Base-by-base conservation (phyloP, 371 early-diverging fungal genomes). In the Mucor saturninus region DNA sequence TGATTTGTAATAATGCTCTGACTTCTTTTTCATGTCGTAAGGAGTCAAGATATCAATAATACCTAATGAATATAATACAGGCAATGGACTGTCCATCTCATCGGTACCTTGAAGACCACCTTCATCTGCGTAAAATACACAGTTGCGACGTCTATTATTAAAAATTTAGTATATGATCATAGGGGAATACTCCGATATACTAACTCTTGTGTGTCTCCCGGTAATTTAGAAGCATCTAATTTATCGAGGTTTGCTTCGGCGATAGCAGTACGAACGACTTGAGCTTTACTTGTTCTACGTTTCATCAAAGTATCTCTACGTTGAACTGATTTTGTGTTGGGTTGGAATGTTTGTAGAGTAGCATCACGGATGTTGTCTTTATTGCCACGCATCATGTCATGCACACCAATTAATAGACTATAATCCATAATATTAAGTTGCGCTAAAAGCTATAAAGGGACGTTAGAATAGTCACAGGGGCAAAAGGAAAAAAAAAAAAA, bases 31-130 rank as follows among this genome's bases (percentile, higher is more conserved):
- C 40, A 87, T 75, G 69, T 93, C 93, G 79, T 97, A 98, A 2
- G 94, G 93, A n/a, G 99, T 98, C 56, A 98, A 84, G 58, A 98
- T 98, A 73, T 98, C 99, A 62, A 98, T 98, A 67, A 98, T 91
- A 29, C 98, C 98, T 67, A 98, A 75, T 60, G 93, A 97, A 79
- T 98, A 98, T 7, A 98, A 79, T 39, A 89, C 85, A 39, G 86
- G 75, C 6, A 86, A 75, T 6, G 89, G 86, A 29, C 80, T 75
- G 69, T 95, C 86, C 32, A 72, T 28, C 50, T 86, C 88, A 69
- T 93, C 92, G 2, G 97, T 93, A 14, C 94, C 87, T 42, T 83
- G 82, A 64, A 94, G 90, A 4, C 99, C 99, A 57, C 98, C 98
- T 39, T 95, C 88, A 58, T 97, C 97, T 37, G 87, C 83, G 66